A percentile compares a stretch with the other conserved stretches of the same genome.
Evolutionary conservation across 257 asterid genomes (phyloP).

Genomic region (Datura wrightii): DNA sequence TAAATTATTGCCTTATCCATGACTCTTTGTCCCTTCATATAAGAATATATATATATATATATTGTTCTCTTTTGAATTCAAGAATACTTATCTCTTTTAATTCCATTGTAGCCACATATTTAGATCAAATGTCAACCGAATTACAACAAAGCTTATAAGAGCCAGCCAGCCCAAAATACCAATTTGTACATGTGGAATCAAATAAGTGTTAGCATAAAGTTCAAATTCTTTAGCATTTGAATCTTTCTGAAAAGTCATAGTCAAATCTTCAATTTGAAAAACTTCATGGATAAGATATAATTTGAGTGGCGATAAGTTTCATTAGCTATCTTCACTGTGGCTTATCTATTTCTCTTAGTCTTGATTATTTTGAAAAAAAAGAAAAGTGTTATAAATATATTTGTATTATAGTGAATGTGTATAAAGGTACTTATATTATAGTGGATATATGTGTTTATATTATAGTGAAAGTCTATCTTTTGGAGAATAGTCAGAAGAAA

Average conservation of each 20-base stretch:
- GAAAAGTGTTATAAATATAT: too few relatives aligned
- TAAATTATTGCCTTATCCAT: slow-evolving; percentile 25
- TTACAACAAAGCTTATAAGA: not conserved
- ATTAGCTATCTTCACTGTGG: not conserved
- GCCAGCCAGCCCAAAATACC: not conserved
- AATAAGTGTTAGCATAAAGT: not conserved
- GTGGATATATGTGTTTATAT: too few relatives aligned
- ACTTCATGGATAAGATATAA: not conserved
- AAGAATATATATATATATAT: not conserved
- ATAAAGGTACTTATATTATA: too few relatives aligned
- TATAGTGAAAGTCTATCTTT: too few relatives aligned
- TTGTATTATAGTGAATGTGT: too few relatives aligned
- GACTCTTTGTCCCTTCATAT: not conserved
- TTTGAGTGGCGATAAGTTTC: slow-evolving; percentile 5
- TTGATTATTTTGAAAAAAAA: not conserved
- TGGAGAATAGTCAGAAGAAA: too few relatives aligned
- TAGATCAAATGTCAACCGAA: slow-evolving; percentile 1
- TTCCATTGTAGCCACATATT: slow-evolving; percentile 1
- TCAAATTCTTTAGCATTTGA: slow-evolving; percentile 12
- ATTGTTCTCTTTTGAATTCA: slow-evolving; percentile 7
- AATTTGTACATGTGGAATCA: not conserved
- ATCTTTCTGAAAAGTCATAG: slow-evolving; percentile 6
- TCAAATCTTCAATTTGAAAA: not conserved
- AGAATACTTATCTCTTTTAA: not conserved
- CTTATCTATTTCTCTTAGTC: not conserved